Evolutionary conservation across 208 protist genomes (phyloP), one percentile per base, ranked within the genome.

Genomic region (Angomonas ambiguus): DNA sequence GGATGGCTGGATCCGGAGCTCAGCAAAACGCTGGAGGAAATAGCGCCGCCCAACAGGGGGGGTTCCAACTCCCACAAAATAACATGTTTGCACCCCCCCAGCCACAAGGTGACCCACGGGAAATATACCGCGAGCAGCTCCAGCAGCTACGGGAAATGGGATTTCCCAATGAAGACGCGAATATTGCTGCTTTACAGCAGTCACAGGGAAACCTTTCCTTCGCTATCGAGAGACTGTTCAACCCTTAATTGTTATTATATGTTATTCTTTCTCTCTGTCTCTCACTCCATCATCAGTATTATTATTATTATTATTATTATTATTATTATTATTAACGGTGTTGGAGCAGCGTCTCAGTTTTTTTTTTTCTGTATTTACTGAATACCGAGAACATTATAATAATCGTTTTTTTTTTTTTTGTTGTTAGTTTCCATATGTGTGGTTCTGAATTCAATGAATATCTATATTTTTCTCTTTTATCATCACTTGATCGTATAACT

Each of bases 111-210:
- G 79, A 94, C 60, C 82, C 85, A 25, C 83, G 87, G 20, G 91
- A 85, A 31, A 65, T 94, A 10, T 96, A 94, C 56, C 76, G 85
- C 25, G 80, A 88, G 38, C 92, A 97, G 65, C 82, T 97, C n/a
- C 79, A 93, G 62, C 87, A 92, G 62, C 70, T 97, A 58, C 75
- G 83, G 11, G 90, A 94, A 22, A 97, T 97, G 92, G 92, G 92
- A 18, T 97, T 97, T 74, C 88, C 92, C 11, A 96, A 95, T 56
- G 92, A 97, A 53, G 87, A 95, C 5, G 92, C 92, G 0, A 97
- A 97, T 67, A 79, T 97, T 67, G 85, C 87, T 18, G 89, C 88
- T 3, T 77, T 97, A 38, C 90, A 96, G 51, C 87, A 94, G 66
- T 71, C 85, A 22, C 84, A 94, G 45, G 92, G 92, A 0, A 97